Conservation (phyloP, 345 rosid genomes). For the Eucalyptus cladocalyx region DNA sequence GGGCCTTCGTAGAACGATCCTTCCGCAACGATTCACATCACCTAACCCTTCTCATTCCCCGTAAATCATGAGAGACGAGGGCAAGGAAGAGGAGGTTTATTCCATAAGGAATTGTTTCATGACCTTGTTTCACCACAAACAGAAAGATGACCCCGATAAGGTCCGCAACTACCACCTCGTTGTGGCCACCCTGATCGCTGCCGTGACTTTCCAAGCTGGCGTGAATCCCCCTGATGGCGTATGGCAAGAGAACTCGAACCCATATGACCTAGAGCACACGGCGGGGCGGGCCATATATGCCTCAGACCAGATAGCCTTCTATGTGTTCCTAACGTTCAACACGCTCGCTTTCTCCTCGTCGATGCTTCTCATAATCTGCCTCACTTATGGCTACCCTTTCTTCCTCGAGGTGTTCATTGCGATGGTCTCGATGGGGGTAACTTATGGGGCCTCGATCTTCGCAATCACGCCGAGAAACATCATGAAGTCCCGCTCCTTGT, state of each 20-base stretch:
- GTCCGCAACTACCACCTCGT: not conserved
- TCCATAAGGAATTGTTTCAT: not conserved
- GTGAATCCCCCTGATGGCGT: not conserved
- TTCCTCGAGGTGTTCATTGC: not conserved
- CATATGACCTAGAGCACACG: accelerated
- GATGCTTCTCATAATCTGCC: not conserved
- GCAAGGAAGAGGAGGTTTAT: not conserved
- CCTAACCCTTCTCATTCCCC: not conserved
- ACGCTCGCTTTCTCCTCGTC: not conserved
- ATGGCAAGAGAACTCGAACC: not conserved
- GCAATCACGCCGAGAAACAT: not conserved
- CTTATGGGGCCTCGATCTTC: not conserved
- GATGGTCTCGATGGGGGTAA: not conserved
- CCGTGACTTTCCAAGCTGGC: not conserved
- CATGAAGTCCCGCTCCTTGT: not conserved
- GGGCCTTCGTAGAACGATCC: no score
- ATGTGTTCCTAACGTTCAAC: not conserved
- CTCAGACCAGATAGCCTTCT: not conserved
- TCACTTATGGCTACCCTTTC: not conserved
- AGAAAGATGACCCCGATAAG: not conserved
- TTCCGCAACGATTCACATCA: no score
- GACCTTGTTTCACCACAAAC: not conserved
- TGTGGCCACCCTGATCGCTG: not conserved
- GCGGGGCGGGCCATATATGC: not conserved
- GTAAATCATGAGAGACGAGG: not conserved